Evolutionary conservation across 2,329 filamentous ascomycete species (phyloP).

Genomic region (Trichophyton simii): DNA sequence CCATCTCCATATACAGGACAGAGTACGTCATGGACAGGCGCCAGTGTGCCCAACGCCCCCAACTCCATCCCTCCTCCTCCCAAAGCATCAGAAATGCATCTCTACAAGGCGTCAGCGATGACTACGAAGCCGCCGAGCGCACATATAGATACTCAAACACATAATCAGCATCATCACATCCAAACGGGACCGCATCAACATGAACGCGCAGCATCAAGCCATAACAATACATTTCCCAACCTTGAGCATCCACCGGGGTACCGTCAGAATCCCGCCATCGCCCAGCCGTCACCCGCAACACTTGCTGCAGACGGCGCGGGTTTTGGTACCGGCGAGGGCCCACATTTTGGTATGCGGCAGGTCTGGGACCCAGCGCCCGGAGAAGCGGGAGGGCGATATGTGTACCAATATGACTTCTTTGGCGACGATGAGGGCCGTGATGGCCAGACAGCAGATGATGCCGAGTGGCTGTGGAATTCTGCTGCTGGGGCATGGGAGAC

Average conservation of each 20-base stretch:
- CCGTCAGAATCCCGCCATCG: constrained; percentile 16
- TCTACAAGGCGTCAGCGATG: neutral
- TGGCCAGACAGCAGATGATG: constrained; percentile 44
- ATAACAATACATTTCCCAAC: neutral
- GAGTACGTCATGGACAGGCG: neutral
- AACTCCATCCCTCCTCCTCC: constrained; percentile 6
- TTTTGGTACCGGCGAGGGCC: neutral
- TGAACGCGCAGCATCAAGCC: neutral
- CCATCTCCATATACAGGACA: neutral
- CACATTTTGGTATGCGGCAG: constrained; percentile 3
- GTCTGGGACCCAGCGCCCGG: constrained; percentile 12
- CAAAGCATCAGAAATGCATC: neutral
- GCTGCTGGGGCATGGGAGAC: constrained; percentile 20
- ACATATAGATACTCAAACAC: neutral
- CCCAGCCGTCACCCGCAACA: neutral
- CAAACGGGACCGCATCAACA: neutral
- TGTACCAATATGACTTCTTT: constrained; percentile 6
- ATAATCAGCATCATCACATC: neutral
- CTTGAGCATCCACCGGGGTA: constrained; percentile 23
- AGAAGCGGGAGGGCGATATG: constrained; percentile 12
- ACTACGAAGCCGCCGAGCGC: neutral
- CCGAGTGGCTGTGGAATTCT: constrained; percentile 49
- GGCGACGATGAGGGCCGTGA: neutral
- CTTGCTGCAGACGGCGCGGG: neutral
- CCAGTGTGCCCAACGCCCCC: neutral